These are phyloP conservation scores for Mucuna pruriens DNA, from an alignment of 306 rosid genomes.

Conservation along the genomic window DNA sequence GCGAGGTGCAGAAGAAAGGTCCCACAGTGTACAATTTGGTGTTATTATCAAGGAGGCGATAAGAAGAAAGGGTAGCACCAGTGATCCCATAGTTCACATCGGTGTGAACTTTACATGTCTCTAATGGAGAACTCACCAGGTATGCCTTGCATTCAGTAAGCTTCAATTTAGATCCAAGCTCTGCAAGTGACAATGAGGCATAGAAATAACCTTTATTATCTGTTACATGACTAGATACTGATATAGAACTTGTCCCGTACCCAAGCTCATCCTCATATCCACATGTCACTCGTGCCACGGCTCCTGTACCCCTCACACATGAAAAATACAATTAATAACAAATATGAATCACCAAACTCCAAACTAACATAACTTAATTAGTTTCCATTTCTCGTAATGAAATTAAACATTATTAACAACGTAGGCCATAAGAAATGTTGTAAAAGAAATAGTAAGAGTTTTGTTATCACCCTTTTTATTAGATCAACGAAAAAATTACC, in stretches of 20 bases:
- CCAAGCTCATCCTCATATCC: conserved; percentile 43
- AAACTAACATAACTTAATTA: not conserved
- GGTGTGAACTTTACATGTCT: conserved; percentile 50
- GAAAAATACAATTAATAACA: not conserved
- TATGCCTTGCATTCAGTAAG: conserved; percentile 52
- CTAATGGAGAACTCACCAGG: conserved; percentile 48
- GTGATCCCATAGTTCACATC: conserved; percentile 54
- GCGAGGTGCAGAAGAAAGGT: conserved; percentile 56
- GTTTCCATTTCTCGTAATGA: not conserved
- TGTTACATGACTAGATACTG: conserved; percentile 39
- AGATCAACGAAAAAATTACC: conserved; percentile 39
- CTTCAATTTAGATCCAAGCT: conserved; percentile 40
- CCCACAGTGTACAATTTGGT: conserved; percentile 49
- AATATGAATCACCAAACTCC: not conserved
- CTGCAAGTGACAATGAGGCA: conserved; percentile 37
- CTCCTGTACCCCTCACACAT: conserved; percentile 45
- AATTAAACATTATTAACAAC: not conserved
- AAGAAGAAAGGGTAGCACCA: conserved; percentile 51
- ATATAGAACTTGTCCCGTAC: conserved; percentile 41
- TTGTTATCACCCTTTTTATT: no score
- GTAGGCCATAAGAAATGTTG: not conserved
- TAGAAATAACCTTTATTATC: conserved; percentile 62
- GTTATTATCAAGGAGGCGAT: conserved; percentile 38
- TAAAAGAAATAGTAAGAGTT: no score
- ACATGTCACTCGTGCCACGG: conserved; percentile 56